Percentiles rank a stretch among this genome's conserved stretches.
Evolutionary conservation across 495 filamentous ascomycete species (phyloP).

Genomic region (Aspergillus kassunensis): DNA sequence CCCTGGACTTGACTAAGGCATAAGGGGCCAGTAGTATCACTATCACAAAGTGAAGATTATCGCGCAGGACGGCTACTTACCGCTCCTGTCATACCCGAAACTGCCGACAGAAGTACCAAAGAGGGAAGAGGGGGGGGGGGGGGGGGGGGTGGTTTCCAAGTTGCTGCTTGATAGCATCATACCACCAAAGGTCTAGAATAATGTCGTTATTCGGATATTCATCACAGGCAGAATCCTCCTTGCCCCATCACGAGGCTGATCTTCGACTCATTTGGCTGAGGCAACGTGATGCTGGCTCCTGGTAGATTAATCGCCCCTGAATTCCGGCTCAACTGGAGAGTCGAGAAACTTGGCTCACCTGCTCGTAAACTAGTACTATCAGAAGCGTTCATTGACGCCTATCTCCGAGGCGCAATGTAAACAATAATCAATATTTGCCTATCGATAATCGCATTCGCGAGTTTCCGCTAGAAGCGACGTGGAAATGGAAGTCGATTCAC

Average conservation of each 20-base stretch:
- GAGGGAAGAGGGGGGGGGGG: too few relatives aligned
- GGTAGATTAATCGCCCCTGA: conserved; percentile 1
- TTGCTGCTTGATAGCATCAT: conserved; percentile 5
- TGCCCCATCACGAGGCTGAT: conserved; percentile 1
- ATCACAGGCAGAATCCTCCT: too few relatives aligned
- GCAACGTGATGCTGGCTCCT: background rate
- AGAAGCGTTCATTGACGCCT: background rate
- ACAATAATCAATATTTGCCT: too few relatives aligned
- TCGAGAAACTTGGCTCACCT: background rate
- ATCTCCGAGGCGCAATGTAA: too few relatives aligned
- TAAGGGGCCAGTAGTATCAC: background rate
- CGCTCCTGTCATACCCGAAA: conserved; percentile 4
- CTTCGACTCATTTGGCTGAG: background rate
- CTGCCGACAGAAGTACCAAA: background rate
- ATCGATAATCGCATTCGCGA: background rate
- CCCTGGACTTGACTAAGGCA: background rate
- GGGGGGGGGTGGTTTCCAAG: too few relatives aligned
- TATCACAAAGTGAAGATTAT: background rate
- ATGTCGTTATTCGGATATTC: too few relatives aligned
- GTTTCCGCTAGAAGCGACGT: conserved; percentile 7
- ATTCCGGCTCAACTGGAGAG: background rate
- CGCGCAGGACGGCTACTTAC: background rate
- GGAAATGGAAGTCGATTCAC: background rate
- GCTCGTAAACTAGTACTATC: background rate
- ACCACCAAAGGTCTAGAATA: conserved; percentile 1